These are phyloP conservation scores for Suhomyces sp. DNA, from an alignment of 805 yeast genomes.

Conservation along the genomic window DNA sequence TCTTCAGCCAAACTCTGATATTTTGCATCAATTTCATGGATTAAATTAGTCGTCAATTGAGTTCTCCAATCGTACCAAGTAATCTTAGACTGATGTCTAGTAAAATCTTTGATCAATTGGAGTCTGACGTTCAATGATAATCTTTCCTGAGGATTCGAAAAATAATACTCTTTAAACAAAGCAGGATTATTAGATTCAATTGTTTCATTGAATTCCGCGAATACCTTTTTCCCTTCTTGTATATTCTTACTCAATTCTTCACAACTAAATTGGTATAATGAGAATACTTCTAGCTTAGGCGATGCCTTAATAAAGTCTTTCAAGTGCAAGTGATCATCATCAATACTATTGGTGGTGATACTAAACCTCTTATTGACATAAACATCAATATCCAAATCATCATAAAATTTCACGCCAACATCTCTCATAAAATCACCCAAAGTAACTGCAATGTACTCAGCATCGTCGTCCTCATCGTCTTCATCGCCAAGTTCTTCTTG, in stretches of 20 bases:
- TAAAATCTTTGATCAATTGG: constrained; percentile 47
- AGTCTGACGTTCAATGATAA: constrained; percentile 47
- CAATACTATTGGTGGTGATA: constrained; percentile 13
- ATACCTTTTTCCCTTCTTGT: constrained; percentile 46
- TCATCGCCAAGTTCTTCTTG: constrained; percentile 12
- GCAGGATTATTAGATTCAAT: constrained; percentile 47
- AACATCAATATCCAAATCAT: constrained; percentile 41
- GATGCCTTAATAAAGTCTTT: constrained; percentile 40
- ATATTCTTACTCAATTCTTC: constrained; percentile 53
- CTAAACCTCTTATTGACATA: constrained; percentile 24
- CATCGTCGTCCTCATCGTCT: constrained; percentile 20
- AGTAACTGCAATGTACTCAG: constrained; percentile 32
- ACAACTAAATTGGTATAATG: constrained; percentile 53
- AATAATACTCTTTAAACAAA: constrained; percentile 49
- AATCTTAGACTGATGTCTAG: constrained; percentile 52
- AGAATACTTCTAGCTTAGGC: constrained; percentile 43
- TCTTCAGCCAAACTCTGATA: constrained; percentile 21
- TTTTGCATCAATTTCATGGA: constrained; percentile 28
- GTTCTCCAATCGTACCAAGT: constrained; percentile 67
- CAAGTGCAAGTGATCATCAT: constrained; percentile 13
- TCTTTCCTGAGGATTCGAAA: constrained; percentile 37
- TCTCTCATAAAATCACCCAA: constrained; percentile 39
- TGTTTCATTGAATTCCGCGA: constrained; percentile 48
- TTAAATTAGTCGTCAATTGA: constrained; percentile 48
- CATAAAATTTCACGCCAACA: constrained; percentile 44